These are phyloP conservation scores for Dissophora ornata DNA, from an alignment of 192 early-diverging fungal species.

Conservation along the genomic window DNA sequence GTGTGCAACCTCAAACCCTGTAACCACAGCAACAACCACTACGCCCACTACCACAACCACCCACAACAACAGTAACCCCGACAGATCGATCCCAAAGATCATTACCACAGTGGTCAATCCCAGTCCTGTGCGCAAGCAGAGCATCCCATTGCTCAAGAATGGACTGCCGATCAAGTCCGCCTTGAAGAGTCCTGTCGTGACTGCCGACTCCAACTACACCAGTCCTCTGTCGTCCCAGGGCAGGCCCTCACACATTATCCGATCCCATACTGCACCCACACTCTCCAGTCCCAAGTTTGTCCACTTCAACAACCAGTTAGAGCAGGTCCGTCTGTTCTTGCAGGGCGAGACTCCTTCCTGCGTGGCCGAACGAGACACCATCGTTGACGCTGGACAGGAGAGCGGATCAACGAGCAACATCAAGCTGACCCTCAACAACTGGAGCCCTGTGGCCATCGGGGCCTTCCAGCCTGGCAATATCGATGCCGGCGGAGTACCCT, in stretches of 20 bases:
- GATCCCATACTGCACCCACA: conserved; percentile 50
- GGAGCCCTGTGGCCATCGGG: conserved; percentile 31
- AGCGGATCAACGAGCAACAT: conserved; percentile 36
- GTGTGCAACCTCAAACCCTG: conserved; percentile 1
- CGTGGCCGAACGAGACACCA: conserved; percentile 56
- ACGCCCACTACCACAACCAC: not conserved
- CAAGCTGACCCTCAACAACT: conserved; percentile 53
- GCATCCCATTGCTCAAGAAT: conserved; percentile 28
- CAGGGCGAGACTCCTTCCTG: conserved; percentile 72
- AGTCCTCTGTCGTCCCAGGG: not conserved
- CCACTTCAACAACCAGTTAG: conserved; percentile 74
- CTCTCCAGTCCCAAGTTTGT: conserved; percentile 69
- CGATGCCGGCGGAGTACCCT: conserved; percentile 51
- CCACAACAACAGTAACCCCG: not conserved
- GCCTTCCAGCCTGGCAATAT: conserved; percentile 37
- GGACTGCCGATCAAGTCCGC: conserved; percentile 50
- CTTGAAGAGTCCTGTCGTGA: conserved; percentile 18
- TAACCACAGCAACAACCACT: not conserved
- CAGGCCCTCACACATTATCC: conserved; percentile 33
- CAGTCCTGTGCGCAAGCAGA: conserved; percentile 16
- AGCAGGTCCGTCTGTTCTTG: conserved; percentile 77
- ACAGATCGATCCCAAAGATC: not conserved
- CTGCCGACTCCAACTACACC: conserved; percentile 3
- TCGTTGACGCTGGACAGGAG: conserved; percentile 23
- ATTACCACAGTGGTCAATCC: not conserved